phyloP scores from a whole-genome alignment of 2,329 filamentous ascomycete genomes.

The Colletotrichum gloeosporioides region DNA sequence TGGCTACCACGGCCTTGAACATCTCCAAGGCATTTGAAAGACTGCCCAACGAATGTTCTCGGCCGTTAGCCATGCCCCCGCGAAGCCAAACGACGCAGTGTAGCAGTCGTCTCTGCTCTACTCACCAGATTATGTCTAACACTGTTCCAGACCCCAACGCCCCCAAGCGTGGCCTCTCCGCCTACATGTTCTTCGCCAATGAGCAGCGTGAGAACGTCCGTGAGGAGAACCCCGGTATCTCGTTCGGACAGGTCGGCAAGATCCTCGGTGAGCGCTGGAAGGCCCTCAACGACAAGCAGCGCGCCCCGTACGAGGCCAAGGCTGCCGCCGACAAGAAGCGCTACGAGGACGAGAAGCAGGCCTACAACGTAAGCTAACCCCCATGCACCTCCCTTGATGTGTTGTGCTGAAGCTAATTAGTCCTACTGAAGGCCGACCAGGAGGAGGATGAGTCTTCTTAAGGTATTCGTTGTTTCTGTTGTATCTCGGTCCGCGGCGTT shows the following conservation, averaged over 20 bases:
- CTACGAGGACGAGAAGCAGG: slow-evolving; percentile 97
- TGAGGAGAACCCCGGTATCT: slow-evolving; percentile 97
- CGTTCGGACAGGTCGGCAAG: slow-evolving; percentile 98
- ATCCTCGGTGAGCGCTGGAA: slow-evolving; percentile 99
- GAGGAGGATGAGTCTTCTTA: slow-evolving; percentile 59
- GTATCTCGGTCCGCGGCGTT: slow-evolving; percentile 9
- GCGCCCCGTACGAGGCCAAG: slow-evolving; percentile 94
- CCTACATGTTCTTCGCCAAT: slow-evolving; percentile 99
- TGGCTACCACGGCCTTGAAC: background rate
- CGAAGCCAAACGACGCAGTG: background rate
- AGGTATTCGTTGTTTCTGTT: slow-evolving; percentile 20
- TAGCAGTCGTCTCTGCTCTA: background rate
- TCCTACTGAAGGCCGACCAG: slow-evolving; percentile 56
- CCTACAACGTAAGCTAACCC: slow-evolving; percentile 76
- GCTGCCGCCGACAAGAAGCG: slow-evolving; percentile 98
- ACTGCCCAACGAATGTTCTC: background rate
- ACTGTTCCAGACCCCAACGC: slow-evolving; percentile 81
- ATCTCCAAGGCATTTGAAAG: background rate
- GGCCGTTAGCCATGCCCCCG: background rate
- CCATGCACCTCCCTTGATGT: background rate
- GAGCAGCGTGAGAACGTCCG: slow-evolving; percentile 98
- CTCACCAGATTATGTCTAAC: slow-evolving; percentile 8
- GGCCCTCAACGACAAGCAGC: slow-evolving; percentile 91
- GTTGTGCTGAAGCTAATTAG: slow-evolving; percentile 30
- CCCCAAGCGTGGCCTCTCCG: slow-evolving; percentile 98